These are phyloP conservation scores for Zygosaccharomyces rouxii DNA, from an alignment of 805 yeast genomes.

Conservation along the genomic window DNA sequence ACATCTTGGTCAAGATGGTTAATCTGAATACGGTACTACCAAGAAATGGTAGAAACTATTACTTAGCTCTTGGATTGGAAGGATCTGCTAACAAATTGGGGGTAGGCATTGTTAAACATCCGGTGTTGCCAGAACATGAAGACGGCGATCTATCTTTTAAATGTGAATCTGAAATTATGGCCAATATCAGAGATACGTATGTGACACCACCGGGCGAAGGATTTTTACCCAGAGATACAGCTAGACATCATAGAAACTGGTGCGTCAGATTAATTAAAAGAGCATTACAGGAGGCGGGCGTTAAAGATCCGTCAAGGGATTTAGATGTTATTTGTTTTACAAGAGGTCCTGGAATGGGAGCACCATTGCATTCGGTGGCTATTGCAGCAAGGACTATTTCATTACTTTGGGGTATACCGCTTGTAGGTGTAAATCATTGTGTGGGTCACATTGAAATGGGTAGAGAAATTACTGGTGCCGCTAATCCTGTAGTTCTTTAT, in stretches of 20 bases:
- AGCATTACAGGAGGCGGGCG: slow-evolving; percentile 59
- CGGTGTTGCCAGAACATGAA: slow-evolving; percentile 26
- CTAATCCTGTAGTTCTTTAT: slow-evolving; percentile 93
- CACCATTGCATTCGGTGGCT: slow-evolving; percentile 90
- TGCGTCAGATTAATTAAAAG: slow-evolving; percentile 68
- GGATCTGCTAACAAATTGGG: slow-evolving; percentile 98
- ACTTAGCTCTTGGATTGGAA: slow-evolving; percentile 84
- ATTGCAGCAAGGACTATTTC: slow-evolving; percentile 85
- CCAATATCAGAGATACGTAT: slow-evolving; percentile 94
- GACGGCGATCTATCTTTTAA: slow-evolving; percentile 49
- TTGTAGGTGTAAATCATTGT: slow-evolving; percentile 95
- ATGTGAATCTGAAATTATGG: slow-evolving; percentile 68
- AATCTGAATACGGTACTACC: slow-evolving; percentile 31
- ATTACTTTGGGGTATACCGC: slow-evolving; percentile 74
- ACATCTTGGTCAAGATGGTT: slow-evolving; percentile 22
- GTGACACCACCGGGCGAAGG: slow-evolving; percentile 98
- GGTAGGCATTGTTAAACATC: slow-evolving; percentile 83
- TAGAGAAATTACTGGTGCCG: slow-evolving; percentile 94
- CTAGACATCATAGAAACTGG: slow-evolving; percentile 95
- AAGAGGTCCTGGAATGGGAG: slow-evolving; percentile 99
- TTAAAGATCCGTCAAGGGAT: slow-evolving; percentile 44
- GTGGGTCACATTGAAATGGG: slow-evolving; percentile 99
- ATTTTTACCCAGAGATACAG: slow-evolving; percentile 92
- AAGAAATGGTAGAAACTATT: slow-evolving; percentile 37
- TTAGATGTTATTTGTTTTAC: slow-evolving; percentile 87